Percentiles rank a stretch among this genome's conserved stretches.
Evolutionary conservation across 257 asterid genomes (phyloP).

Genomic region (Fraxinus americana): DNA sequence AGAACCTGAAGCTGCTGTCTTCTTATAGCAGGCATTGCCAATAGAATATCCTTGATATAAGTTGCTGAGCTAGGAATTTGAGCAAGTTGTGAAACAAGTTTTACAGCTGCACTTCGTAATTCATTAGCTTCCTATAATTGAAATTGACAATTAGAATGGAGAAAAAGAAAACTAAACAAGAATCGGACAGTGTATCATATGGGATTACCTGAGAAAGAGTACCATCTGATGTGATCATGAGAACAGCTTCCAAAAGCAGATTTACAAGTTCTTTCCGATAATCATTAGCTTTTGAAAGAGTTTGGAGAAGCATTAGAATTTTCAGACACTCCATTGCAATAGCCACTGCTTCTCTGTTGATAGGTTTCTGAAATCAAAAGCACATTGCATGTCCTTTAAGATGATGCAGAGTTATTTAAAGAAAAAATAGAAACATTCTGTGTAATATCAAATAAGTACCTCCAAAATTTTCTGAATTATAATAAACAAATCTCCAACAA

Average conservation of each 20-base stretch:
- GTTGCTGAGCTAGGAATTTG: constrained; percentile 77
- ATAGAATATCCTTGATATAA: constrained; percentile 68
- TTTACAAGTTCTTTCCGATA: constrained; percentile 65
- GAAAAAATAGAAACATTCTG: constrained; percentile 13
- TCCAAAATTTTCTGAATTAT: constrained; percentile 49
- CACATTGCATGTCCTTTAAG: constrained; percentile 28
- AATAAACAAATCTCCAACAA: constrained; percentile 57
- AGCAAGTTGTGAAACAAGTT: constrained; percentile 91
- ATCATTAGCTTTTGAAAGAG: constrained; percentile 58
- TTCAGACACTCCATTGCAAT: constrained; percentile 89
- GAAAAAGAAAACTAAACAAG: constrained; percentile 23
- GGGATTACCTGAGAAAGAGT: constrained; percentile 63
- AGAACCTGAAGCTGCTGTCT: constrained; percentile 94
- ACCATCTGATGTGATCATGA: constrained; percentile 60
- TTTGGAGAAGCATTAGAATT: constrained; percentile 75
- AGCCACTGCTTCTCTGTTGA: constrained; percentile 66
- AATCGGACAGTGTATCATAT: constrained; percentile 4
- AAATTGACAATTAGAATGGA: constrained; percentile 27
- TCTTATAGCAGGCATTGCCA: constrained; percentile 70
- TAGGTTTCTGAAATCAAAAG: constrained; percentile 58
- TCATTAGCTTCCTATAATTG: constrained; percentile 68
- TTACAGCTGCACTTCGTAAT: constrained; percentile 55
- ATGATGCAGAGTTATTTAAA: constrained; percentile 11
- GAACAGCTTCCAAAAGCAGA: constrained; percentile 76
- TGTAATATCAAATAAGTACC: constrained; percentile 42